Conservation (phyloP, 2,329 filamentous ascomycete genomes). For the Paracoccidioides lutzii region DNA sequence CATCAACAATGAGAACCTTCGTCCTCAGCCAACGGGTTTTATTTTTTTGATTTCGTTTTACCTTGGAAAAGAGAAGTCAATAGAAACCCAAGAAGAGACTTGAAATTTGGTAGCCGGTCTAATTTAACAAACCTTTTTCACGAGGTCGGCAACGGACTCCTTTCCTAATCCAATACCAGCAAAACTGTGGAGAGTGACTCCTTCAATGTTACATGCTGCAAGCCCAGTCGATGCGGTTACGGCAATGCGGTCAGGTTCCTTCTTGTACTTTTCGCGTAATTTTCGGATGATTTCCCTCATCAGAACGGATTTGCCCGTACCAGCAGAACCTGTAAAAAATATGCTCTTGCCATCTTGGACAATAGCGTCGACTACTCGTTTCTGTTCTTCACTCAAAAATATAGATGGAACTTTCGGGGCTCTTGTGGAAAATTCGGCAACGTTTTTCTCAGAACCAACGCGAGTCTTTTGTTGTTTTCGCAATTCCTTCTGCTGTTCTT, state of each 20-base stretch:
- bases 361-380: slow-evolving; percentile 70
- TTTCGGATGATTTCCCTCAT: slow-evolving; percentile 82
- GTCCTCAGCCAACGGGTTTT: slow-evolving; percentile 80
- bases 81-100: neutral
- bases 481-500: slow-evolving; percentile 63
- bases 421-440: slow-evolving; percentile 8
- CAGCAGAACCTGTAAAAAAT: slow-evolving; percentile 95
- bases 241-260: slow-evolving; percentile 72
- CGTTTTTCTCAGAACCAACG: slow-evolving; percentile 29
- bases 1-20: slow-evolving; percentile 80
- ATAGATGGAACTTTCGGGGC: slow-evolving; percentile 40
- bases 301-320: slow-evolving; percentile 91
- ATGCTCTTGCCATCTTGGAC: slow-evolving; percentile 71
- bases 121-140: slow-evolving; percentile 52
- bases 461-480: slow-evolving; percentile 44
- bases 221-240: slow-evolving; percentile 93
- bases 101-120: slow-evolving; percentile 9
- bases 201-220: slow-evolving; percentile 92
- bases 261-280: slow-evolving; percentile 60
- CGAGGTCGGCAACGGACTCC: slow-evolving; percentile 62
- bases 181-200: slow-evolving; percentile 92
- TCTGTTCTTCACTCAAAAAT: slow-evolving; percentile 74
- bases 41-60: slow-evolving; percentile 75
- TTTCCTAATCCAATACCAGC: slow-evolving; percentile 91
- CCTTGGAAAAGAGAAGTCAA: slow-evolving; percentile 25